Percentiles rank a stretch among this genome's conserved stretches.
These are phyloP conservation scores for Rugonectria rugulosa DNA, from an alignment of 2,329 filamentous ascomycete genomes.

Conservation along the genomic window DNA sequence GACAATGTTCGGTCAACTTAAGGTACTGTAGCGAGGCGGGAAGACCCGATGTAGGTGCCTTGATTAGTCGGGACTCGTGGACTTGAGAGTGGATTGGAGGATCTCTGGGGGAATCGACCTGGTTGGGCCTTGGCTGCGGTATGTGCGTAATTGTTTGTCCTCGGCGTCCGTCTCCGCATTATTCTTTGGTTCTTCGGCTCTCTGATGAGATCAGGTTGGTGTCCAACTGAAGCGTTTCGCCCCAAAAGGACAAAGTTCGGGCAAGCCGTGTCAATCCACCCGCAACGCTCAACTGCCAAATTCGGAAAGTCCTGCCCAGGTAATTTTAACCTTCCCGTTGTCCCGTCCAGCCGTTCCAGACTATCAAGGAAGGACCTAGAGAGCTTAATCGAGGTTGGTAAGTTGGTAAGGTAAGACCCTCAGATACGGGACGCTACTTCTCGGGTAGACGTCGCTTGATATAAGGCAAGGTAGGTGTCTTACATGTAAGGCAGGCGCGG, in stretches of 20 bases:
- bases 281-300: slow-evolving; percentile 3
- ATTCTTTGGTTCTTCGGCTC: no score
- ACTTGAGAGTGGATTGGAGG: no score
- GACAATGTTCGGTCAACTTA: no score
- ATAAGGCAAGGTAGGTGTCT: no score
- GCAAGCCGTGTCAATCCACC: not conserved
- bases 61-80: slow-evolving; percentile 7
- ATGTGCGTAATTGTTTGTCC: not conserved
- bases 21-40: not conserved
- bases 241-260: slow-evolving; percentile 2
- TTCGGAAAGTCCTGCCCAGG: slow-evolving; percentile 12
- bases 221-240: no score
- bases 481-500: no score
- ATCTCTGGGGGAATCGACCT: slow-evolving; percentile 6
- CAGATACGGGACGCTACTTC: no score
- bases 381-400: no score
- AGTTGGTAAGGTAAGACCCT: no score
- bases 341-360: slow-evolving; percentile 13
- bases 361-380: not conserved
- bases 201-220: no score
- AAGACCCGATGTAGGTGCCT: slow-evolving; percentile 15
- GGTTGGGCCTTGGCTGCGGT: slow-evolving; percentile 5
- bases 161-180: not conserved
- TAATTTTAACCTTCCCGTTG: slow-evolving; percentile 17
- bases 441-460: no score